phyloP scores from a whole-genome alignment of 148 eudicot species.

The Beta vulgaris region DNA sequence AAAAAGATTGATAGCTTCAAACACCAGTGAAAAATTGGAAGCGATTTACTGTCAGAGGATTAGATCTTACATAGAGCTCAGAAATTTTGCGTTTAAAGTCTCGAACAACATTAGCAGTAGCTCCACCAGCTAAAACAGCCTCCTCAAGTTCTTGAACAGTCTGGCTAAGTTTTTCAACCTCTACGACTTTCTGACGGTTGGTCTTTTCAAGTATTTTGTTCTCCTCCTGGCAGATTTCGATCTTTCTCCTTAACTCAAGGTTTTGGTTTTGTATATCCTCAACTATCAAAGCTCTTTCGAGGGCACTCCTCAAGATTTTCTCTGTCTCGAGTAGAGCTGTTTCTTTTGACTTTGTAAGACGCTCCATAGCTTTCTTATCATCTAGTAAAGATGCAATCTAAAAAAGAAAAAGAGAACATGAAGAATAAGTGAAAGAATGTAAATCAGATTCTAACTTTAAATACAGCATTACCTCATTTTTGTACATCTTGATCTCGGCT shows the following conservation, averaged over 20 bases:
- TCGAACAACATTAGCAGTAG: constrained; percentile 76
- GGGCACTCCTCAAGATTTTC: constrained; percentile 79
- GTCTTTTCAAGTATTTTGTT: constrained; percentile 75
- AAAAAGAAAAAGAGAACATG: no score
- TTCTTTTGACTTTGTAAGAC: constrained; percentile 84
- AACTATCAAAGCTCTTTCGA: constrained; percentile 80
- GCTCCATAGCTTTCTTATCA: constrained; percentile 72
- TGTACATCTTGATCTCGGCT: constrained; percentile 74
- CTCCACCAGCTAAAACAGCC: constrained; percentile 77
- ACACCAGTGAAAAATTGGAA: constrained; percentile 1
- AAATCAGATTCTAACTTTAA: no score
- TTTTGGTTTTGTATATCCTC: constrained; percentile 94
- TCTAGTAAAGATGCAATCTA: constrained; percentile 69
- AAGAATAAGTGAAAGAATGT: no score
- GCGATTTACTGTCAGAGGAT: background rate
- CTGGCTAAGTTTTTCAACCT: constrained; percentile 79
- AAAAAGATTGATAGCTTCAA: background rate
- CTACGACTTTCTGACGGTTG: constrained; percentile 78
- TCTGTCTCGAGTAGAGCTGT: constrained; percentile 87
- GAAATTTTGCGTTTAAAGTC: constrained; percentile 68
- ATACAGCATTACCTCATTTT: constrained; percentile 49
- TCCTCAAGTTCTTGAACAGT: constrained; percentile 85
- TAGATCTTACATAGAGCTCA: constrained; percentile 53
- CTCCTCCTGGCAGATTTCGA: constrained; percentile 91
- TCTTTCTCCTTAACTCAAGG: constrained; percentile 71